These are phyloP conservation scores for Cyclotella cryptica DNA, from an alignment of 108 stramenopile species.

Conservation along the genomic window DNA sequence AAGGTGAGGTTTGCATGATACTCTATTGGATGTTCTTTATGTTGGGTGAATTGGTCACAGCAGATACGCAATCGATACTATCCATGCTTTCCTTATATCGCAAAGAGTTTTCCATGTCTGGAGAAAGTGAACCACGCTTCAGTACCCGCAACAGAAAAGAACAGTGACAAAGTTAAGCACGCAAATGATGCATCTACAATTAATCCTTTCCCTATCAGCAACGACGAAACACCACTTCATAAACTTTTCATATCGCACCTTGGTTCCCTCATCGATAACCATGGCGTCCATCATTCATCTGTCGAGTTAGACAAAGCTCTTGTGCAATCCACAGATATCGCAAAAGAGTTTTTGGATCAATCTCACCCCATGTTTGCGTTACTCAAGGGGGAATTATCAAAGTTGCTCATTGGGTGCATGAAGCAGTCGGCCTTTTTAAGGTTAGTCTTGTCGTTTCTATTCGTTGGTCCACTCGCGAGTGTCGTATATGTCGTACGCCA, in stretches of 20 bases:
- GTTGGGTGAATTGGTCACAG: too few relatives aligned
- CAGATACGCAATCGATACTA: background rate
- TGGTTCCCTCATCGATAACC: slow-evolving; percentile 20
- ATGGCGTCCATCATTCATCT: slow-evolving; percentile 8
- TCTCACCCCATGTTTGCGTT: slow-evolving; percentile 4
- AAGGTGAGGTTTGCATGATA: background rate
- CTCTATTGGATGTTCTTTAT: background rate
- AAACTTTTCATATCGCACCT: slow-evolving; percentile 27
- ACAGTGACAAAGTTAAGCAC: background rate
- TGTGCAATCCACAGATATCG: background rate
- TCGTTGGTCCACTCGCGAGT: background rate
- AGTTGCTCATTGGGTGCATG: slow-evolving; percentile 15
- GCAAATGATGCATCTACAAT: background rate
- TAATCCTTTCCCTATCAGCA: background rate
- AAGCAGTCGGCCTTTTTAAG: slow-evolving; percentile 37
- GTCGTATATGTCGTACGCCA: background rate
- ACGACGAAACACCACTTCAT: slow-evolving; percentile 11
- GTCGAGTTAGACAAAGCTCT: slow-evolving; percentile 10
- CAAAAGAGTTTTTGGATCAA: slow-evolving; percentile 2
- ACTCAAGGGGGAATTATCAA: slow-evolving; percentile 28
- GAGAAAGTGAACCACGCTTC: slow-evolving; percentile 30
- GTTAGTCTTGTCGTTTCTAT: too few relatives aligned
- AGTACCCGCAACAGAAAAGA: background rate
- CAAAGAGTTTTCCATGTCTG: slow-evolving; percentile 13
- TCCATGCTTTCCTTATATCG: background rate